Evolutionary conservation across 1,284 basidiomycete genomes (phyloP).

Genomic region (Sanghuangporus weigelae): DNA sequence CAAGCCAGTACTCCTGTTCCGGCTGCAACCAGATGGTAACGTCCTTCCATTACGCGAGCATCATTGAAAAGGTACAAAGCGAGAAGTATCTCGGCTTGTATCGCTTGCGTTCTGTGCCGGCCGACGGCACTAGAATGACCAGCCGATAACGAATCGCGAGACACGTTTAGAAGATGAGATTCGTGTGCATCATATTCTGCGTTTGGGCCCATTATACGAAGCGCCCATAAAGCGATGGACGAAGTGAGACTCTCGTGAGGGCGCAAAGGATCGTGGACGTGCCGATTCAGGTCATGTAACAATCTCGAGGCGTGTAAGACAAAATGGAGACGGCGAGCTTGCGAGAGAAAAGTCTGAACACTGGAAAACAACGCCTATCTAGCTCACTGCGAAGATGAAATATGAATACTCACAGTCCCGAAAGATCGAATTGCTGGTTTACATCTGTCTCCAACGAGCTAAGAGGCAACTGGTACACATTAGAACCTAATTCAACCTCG

Average conservation of each 20-base stretch:
- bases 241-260: constrained; percentile 44
- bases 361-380: background rate
- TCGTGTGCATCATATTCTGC: background rate
- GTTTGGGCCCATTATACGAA: background rate
- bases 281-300: background rate
- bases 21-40: constrained; percentile 14
- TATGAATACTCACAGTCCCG: background rate
- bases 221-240: constrained; percentile 46
- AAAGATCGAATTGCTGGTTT: background rate
- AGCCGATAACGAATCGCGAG: background rate
- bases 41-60: constrained; percentile 14
- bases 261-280: constrained; percentile 21
- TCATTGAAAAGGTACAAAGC: constrained; percentile 13
- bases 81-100: constrained; percentile 17
- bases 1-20: constrained; percentile 4
- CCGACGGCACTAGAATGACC: background rate
- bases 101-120: constrained; percentile 5
- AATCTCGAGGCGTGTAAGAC: constrained; percentile 7
- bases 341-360: constrained; percentile 7
- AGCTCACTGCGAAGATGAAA: background rate
- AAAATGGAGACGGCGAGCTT: constrained; percentile 10
- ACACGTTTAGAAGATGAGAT: background rate
- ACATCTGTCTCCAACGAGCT: background rate
- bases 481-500: too few relatives aligned
- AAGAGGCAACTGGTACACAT: background rate